Base-by-base conservation (phyloP, 2,329 filamentous ascomycete species). In the Phialemoniopsis sp. region DNA sequence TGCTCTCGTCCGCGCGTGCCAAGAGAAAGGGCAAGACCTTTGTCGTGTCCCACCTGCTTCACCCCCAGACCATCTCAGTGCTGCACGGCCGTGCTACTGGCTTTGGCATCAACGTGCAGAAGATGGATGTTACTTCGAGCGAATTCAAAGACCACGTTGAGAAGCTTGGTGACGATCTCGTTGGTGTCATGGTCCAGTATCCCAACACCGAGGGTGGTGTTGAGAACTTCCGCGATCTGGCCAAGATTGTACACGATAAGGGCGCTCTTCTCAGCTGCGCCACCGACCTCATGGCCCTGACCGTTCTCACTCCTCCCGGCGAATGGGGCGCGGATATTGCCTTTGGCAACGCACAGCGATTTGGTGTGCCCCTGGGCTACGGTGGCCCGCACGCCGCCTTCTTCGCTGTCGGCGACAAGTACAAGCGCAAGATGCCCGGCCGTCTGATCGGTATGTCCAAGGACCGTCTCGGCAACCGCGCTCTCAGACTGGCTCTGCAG, bases 371-470 rank as follows among this genome's bases (percentile, higher is more conserved):
- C 3, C 80, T 96, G 57, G 91, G 91, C 36, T 94, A 84, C 52
- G 91, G 91, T 54, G 91, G 91, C 15, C 91, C 91, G n/a, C 91
- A 96, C 56, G 91, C 91, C 18, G 91, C 90, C 14, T 97, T 97
- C 76, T 96, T 97, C 60, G 87, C 91, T 15, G 89, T 90, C 39
- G 80, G 80, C 39, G 90, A 96, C 36, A 88, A 91, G 64, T 82
- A 91, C 68, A 96, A 96, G 78, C 79, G 91, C 44, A 95, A 94
- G 68, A 91, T 96, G 47, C 91, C 91, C 5, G 91, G 90, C 32
- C 85, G 91, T 50, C 68, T 96, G 21, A 85, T 97, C 45, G 91
- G 91, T 50, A 76, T 96, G 4, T 95, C 91, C 37, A 95, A 94
- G 64, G 91, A 97, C 58, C 78, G 91, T 39, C 72, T 89, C 5